Base-by-base conservation (phyloP, 106 monocot species). In the Phalaenopsis aphrodite region DNA sequence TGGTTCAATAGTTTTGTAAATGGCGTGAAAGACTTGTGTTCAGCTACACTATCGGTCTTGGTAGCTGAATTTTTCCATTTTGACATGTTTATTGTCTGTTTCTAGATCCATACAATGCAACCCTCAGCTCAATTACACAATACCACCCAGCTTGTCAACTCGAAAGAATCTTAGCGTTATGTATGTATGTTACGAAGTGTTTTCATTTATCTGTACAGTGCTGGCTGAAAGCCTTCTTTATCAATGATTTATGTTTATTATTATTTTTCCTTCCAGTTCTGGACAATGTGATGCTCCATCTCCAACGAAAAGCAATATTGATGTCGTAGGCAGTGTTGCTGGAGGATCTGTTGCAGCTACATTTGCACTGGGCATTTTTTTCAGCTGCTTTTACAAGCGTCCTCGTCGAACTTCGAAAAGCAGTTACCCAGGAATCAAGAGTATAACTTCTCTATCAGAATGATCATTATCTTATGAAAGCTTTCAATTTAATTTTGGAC, bases 341-440 rank as follows among this genome's bases (percentile, higher is more conserved):
- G 89, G 82, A 81, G 89, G 87, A 83, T 90, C 89, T 81, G 77
- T 85, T 42, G 89, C 84, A 58, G 41, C 80, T 18, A 72, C 81
- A 4, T 14, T 83, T 72, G 72, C 83, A 30, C 69, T 90, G 71
- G 89, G 87, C 48, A 73, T 85, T 6, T 68, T 87, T 55, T 90
- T 90, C 64, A 81, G 76, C 37, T 90, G 89, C 56, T 90, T 90
- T 55, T 83, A 85, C 73, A 90, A 58, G 75, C 80, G 85, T 77
- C 56, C 66, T 19, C 80, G 75, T 14, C 80, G 71, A 16, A 66
- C 55, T 43, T 41, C 24, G 9, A 77, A 80, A 79, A 78, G 37
- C 18, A 56, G 75, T 42, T 19, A 48, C 21, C 78, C 65, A 49
- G 67, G 57, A 55, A 81, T 72, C 16, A 83, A 79, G 81, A 81